Conservation (phyloP, 805 yeast genomes). For the Cyberlindnera saturnus region DNA sequence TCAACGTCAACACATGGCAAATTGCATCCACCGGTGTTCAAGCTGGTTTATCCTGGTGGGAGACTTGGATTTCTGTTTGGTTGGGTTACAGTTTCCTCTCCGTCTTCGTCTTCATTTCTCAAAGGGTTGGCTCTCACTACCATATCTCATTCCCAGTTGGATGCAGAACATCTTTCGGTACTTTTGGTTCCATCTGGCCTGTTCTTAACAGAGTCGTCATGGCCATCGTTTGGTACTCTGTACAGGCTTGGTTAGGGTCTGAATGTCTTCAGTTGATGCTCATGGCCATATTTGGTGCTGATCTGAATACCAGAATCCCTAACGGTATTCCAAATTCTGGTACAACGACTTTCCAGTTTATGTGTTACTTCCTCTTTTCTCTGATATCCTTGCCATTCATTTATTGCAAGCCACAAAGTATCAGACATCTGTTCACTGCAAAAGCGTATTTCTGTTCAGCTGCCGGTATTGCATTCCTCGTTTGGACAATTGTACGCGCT, state of each 20-base stretch:
- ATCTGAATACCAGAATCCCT: conserved; percentile 56
- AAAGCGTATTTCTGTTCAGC: conserved; percentile 75
- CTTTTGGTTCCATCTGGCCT: conserved; percentile 85
- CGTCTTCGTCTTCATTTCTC: conserved; percentile 59
- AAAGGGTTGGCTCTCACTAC: conserved; percentile 74
- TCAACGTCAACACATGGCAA: conserved; percentile 87
- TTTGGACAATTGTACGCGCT: conserved; percentile 81
- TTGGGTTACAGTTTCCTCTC: conserved; percentile 72
- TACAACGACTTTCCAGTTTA: conserved; percentile 65
- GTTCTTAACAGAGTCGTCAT: conserved; percentile 81
- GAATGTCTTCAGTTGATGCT: conserved; percentile 77
- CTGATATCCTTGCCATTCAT: conserved; percentile 71
- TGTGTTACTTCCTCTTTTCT: conserved; percentile 81
- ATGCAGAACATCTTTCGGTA: conserved; percentile 77
- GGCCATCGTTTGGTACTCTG: conserved; percentile 86
- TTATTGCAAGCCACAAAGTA: conserved; percentile 74
- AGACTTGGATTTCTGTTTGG: conserved; percentile 86
- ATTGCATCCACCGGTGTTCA: conserved; percentile 82
- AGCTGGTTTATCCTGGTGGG: conserved; percentile 86
- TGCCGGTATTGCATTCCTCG: conserved; percentile 76
- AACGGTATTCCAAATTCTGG: conserved; percentile 54
- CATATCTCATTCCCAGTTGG: conserved; percentile 84
- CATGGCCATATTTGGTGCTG: conserved; percentile 64
- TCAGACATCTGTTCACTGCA: conserved; percentile 78
- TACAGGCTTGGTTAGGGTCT: conserved; percentile 81